Percentiles rank a stretch among this genome's conserved stretches.
Evolutionary conservation across 1,284 basidiomycete genomes (phyloP).

Genomic region (Phenoliferia sp.): DNA sequence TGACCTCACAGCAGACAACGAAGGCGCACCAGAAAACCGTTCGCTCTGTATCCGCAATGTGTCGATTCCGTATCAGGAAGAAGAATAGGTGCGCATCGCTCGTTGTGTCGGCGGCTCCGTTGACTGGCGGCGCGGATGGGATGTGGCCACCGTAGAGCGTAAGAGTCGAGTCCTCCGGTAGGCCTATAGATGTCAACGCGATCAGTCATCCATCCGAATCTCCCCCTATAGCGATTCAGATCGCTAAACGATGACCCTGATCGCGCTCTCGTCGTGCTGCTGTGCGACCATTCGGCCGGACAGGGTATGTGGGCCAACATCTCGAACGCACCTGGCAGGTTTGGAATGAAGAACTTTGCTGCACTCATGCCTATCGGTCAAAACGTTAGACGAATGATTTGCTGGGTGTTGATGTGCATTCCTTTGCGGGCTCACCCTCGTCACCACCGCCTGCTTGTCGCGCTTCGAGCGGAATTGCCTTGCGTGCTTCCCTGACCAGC

Average conservation of each 20-base stretch:
- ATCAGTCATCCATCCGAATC: too few relatives aligned
- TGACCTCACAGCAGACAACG: background rate
- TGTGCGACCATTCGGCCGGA: too few relatives aligned
- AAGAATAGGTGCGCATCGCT: constrained; percentile 77
- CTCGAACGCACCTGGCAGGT: too few relatives aligned
- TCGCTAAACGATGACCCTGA: too few relatives aligned
- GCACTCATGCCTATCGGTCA: constrained; percentile 24
- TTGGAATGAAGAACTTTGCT: constrained; percentile 36
- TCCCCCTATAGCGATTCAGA: too few relatives aligned
- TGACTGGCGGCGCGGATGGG: constrained; percentile 30
- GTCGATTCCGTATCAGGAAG: constrained; percentile 80
- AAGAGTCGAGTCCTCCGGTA: constrained; percentile 31
- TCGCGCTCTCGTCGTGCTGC: too few relatives aligned
- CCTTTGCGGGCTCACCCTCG: constrained; percentile 1
- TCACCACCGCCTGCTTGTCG: background rate
- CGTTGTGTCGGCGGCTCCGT: constrained; percentile 23
- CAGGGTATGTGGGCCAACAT: too few relatives aligned
- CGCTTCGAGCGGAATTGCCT: background rate
- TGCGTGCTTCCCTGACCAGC: background rate
- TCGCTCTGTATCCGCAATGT: constrained; percentile 78
- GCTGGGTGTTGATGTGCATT: background rate
- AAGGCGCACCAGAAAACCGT: constrained; percentile 89
- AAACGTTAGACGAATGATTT: background rate
- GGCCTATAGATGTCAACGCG: too few relatives aligned
- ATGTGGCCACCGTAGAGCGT: constrained; percentile 39